Percentiles rank a stretch among this genome's conserved stretches.
Conservation (phyloP, 208 protist species). For the Polymyxa betae region DNA sequence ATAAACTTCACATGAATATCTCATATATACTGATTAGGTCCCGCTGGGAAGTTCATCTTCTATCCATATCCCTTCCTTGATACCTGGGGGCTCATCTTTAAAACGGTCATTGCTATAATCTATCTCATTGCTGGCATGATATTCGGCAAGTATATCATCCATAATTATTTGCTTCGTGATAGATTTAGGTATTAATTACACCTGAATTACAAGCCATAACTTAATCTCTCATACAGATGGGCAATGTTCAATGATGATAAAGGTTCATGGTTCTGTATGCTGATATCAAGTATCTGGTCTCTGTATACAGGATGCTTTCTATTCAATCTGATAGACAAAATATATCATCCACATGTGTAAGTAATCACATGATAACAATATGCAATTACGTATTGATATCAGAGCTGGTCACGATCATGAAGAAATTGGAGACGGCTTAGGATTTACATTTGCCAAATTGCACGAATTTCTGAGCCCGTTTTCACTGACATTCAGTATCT, state of each 20-base stretch:
- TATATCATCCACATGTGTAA: slow-evolving; percentile 1
- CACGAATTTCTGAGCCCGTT: slow-evolving; percentile 49
- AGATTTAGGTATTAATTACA: no score
- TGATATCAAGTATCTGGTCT: slow-evolving; percentile 12
- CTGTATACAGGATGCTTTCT: slow-evolving; percentile 23
- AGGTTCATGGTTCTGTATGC: slow-evolving; percentile 47
- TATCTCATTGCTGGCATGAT: slow-evolving; percentile 11
- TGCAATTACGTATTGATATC: background rate
- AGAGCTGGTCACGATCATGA: background rate
- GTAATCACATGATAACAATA: background rate
- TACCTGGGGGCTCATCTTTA: slow-evolving; percentile 36
- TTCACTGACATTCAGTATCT: slow-evolving; percentile 42
- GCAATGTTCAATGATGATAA: slow-evolving; percentile 18
- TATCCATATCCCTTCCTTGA: slow-evolving; percentile 18
- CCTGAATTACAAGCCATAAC: no score
- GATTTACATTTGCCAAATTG: background rate
- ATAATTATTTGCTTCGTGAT: slow-evolving; percentile 18
- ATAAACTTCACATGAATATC: background rate
- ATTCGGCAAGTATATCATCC: slow-evolving; percentile 46
- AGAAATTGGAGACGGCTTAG: background rate
- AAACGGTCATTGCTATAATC: background rate
- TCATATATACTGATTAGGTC: background rate
- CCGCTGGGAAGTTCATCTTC: slow-evolving; percentile 1
- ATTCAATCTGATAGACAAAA: background rate
- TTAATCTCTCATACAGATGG: slow-evolving; percentile 12